Base-by-base conservation (phyloP, 2,329 filamentous ascomycete species). In the Phaeosphaeriaceae sp. region DNA sequence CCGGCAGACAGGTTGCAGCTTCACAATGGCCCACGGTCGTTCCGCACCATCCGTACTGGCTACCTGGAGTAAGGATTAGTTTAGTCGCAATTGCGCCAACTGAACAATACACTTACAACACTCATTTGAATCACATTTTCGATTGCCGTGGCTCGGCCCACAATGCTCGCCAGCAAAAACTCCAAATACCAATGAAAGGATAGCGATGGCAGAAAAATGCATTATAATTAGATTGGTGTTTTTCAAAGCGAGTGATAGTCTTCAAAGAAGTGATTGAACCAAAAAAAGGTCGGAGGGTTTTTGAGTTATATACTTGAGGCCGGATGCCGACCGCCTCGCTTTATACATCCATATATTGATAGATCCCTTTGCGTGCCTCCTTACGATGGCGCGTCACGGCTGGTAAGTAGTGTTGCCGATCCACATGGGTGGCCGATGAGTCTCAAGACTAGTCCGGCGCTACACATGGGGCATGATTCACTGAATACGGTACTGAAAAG, bases 41-140 rank as follows among this genome's bases (percentile, higher is more conserved):
- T 42, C 71, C 72, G 52, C 72, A 75, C 72, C 67, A 71, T 56
- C 67, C 69, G 43, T 72, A 68, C 49, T 68, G 66, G 40, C 65
- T 70, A 50, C 66, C 66, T 70, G 15, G 3, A 36, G 18, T 17
- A 8, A 8, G n/a, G 41, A 17, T 66, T 45, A 64, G 53, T 38
- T 20, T 5, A 8, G 13, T n/a, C 8, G 29, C 17, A 29, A 30
- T 11, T 2, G 3, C 6, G 23, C 23, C 15, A 41, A 13, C n/a
- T 8, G 8, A 26, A 30, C 6, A 16, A 33, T 43, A 17, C 12
- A 63, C 67, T 16, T 63, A 72, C 71, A 75, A 63, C 72, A 75
- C 50, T 68, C 66, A 37, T 58, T 63, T 8, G 58, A 50, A 34
- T 61, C 69, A 56, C 71, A 75, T 21, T 66, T 54, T 33, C 66